Evolutionary conservation across 2,329 filamentous ascomycete species (phyloP), one percentile per base, ranked within the genome.

Genomic region (Penicillium sp.): DNA sequence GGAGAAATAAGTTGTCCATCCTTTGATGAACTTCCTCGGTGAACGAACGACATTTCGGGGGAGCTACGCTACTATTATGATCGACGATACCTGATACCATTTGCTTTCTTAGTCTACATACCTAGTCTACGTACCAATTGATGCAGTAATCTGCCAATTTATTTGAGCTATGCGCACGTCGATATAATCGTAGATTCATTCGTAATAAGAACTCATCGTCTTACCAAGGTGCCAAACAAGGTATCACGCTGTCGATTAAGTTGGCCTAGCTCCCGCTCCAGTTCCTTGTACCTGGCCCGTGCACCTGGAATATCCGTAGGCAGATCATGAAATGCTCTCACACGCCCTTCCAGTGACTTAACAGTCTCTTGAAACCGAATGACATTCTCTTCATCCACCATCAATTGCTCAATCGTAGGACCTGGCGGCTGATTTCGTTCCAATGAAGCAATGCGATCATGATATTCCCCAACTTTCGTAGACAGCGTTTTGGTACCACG

Each of bases 201-300:
- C 11, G 37, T 22, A 18, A 18, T 3, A 14, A 6, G 20, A 18
- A 22, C 11, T 22, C 9, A 40, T 22, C 37, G 11, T 42, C 86
- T 84, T 2, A 90, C 85, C 45, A 94, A 70, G 2, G 81, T 82
- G 68, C 93, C 90, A 69, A 96, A 95, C 52, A 90, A 79, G 27
- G 77, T 80, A 69, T 96, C 90, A 51, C 92, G 82, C 62, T 81
- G 80, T 60, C 79, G 79, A 26, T 81, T 86, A 49, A 90, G 74
- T 9, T 76, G 74, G 37, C 81, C 79, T 44, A 96, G 76, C 66
- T 91, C 85, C 2, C 77, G 75, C 56, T 89, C 83, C 42, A 92
- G 74, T 27, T 80, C 77, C 60, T 89, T 88, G 26, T 96, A 79
- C 69, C 90, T 86, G n/a, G 79, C 75, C 62, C 87, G 82, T 33